Percentiles rank a stretch among this genome's conserved stretches.
Conservation (phyloP, 1,284 basidiomycete species). For the Marasmius oreades region DNA sequence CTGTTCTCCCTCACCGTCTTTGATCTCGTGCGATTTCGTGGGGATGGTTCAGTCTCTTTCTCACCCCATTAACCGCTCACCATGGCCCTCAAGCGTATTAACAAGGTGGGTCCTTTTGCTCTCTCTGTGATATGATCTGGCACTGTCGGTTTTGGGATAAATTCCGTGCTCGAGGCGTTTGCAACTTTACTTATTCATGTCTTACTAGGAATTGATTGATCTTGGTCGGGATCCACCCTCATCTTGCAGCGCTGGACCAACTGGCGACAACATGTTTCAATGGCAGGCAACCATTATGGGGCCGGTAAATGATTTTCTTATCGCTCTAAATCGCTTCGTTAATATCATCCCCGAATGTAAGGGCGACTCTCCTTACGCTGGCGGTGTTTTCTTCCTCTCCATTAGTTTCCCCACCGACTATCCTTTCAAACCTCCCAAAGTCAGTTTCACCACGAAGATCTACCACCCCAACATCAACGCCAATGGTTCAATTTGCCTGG, state of each 20-base stretch:
- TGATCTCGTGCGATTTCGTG: slow-evolving; percentile 35
- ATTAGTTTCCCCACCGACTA: slow-evolving; percentile 95
- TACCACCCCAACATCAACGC: slow-evolving; percentile 97
- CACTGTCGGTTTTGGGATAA: slow-evolving; percentile 14
- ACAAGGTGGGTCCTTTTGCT: slow-evolving; percentile 69
- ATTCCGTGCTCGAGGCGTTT: slow-evolving; percentile 13
- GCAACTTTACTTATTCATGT: slow-evolving; percentile 5
- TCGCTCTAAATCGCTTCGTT: slow-evolving; percentile 18
- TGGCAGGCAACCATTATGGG: slow-evolving; percentile 99
- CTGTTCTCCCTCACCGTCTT: slow-evolving; percentile 11
- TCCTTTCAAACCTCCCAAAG: slow-evolving; percentile 99
- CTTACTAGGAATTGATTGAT: slow-evolving; percentile 87
- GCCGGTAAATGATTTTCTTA: slow-evolving; percentile 58
- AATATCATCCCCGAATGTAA: slow-evolving; percentile 31
- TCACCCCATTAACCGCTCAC: slow-evolving; percentile 26
- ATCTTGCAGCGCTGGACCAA: slow-evolving; percentile 95
- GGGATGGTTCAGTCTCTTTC: slow-evolving; percentile 28
- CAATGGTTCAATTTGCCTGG: slow-evolving; percentile 97
- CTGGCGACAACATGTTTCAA: slow-evolving; percentile 95
- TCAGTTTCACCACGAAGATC: slow-evolving; percentile 91
- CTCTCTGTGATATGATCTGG: slow-evolving; percentile 7
- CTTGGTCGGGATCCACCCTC: slow-evolving; percentile 96
- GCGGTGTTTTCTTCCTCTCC: slow-evolving; percentile 95
- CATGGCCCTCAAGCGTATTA: slow-evolving; percentile 98
- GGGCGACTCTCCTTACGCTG: slow-evolving; percentile 94